Evolutionary conservation across 2,329 filamentous ascomycete species (phyloP).

Genomic region (Boeremia exigua): DNA sequence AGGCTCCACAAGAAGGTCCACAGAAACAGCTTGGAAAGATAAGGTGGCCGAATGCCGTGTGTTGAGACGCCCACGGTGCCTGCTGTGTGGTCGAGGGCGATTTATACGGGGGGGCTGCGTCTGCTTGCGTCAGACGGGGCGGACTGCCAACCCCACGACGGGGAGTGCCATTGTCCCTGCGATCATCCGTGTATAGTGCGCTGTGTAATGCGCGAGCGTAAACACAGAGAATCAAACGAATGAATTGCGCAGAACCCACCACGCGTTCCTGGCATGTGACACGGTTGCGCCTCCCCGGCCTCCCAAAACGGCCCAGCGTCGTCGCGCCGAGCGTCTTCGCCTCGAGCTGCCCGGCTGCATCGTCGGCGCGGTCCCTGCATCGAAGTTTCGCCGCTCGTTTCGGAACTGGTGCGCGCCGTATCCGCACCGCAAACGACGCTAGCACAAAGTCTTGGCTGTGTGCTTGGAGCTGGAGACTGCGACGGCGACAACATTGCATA

Average conservation of each 20-base stretch:
- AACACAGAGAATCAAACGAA: constrained; percentile 13
- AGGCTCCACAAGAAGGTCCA: constrained; percentile 14
- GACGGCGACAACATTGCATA: constrained; percentile 12
- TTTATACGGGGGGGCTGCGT: constrained; percentile 6
- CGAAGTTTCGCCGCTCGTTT: constrained; percentile 13
- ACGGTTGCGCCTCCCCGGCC: constrained; percentile 8
- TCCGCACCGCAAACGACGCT: constrained; percentile 11
- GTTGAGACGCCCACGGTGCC: constrained; percentile 12
- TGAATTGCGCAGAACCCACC: constrained; percentile 9
- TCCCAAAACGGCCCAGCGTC: constrained; percentile 7
- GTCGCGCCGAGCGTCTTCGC: constrained; percentile 10
- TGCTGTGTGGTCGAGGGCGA: constrained; percentile 9
- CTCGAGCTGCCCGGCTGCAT: constrained; percentile 7
- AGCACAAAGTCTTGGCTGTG: constrained; percentile 12
- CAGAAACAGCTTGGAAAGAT: constrained; percentile 9
- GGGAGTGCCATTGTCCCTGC: constrained; percentile 6
- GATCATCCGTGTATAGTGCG: constrained; percentile 8
- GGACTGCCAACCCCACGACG: constrained; percentile 13
- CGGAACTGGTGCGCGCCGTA: constrained; percentile 8
- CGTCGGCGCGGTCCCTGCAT: constrained; percentile 11
- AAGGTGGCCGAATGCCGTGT: constrained; percentile 12
- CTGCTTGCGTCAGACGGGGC: neutral
- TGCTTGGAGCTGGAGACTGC: constrained; percentile 7
- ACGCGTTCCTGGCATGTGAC: constrained; percentile 19
- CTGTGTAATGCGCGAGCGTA: constrained; percentile 5